These are phyloP conservation scores for Mycena galericulata DNA, from an alignment of 768 basidiomycete genomes.

Conservation along the genomic window DNA sequence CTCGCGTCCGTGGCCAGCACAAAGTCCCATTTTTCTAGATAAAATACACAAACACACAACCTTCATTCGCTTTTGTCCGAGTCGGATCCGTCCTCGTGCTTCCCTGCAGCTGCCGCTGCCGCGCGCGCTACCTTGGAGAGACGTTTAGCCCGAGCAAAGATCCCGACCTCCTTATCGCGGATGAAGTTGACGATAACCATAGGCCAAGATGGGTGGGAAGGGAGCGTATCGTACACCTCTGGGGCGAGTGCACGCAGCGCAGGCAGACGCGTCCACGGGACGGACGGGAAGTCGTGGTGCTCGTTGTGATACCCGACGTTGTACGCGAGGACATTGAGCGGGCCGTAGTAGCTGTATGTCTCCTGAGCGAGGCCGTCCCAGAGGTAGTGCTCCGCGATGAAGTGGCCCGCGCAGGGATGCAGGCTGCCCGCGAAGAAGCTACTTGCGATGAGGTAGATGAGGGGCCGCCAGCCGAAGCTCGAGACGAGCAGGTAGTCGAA, in stretches of 20 bases:
- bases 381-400: conserved; percentile 97
- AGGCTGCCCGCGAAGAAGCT: conserved; percentile 97
- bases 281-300: conserved; percentile 98
- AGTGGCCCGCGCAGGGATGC: conserved; percentile 97
- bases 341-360: conserved; percentile 97
- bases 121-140: conserved; percentile 51
- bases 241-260: conserved; percentile 85
- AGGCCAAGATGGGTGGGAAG: conserved; percentile 92
- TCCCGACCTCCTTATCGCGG: conserved; percentile 87
- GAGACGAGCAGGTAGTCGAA: conserved; percentile 79
- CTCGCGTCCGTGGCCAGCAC: neutral
- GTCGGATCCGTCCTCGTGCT: conserved; percentile 31
- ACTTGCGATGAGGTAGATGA: conserved; percentile 87
- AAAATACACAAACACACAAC: too few species aligned
- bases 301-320: conserved; percentile 99
- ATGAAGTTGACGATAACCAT: conserved; percentile 97
- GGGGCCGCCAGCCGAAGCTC: conserved; percentile 55
- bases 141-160: conserved; percentile 90
- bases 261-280: conserved; percentile 95
- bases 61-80: conserved; percentile 41
- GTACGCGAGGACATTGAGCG: conserved; percentile 90
- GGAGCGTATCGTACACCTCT: conserved; percentile 92
- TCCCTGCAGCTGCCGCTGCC: conserved; percentile 18
- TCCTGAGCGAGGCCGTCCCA: conserved; percentile 95
- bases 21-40: conserved; percentile 10